Base-by-base conservation (phyloP, 306 rosid species). In the Acacia acuminata region DNA sequence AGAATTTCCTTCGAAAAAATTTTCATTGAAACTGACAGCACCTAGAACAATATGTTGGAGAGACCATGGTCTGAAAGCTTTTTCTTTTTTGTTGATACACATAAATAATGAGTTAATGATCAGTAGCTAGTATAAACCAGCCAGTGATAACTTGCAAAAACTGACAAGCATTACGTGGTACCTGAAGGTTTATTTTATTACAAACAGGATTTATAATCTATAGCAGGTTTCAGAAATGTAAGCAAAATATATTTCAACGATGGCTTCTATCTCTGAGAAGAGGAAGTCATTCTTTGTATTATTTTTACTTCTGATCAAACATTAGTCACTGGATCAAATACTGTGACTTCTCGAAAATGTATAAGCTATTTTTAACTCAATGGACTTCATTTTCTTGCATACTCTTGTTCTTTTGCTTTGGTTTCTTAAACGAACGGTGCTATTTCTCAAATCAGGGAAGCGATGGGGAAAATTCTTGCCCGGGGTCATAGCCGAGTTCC, bases 401-500 rank as follows among this genome's bases (percentile, higher is more conserved):
- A n/a, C 53, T 48, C 73, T 32, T 61, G 14, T n/a, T 64, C 27
- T 30, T 66, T 78, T 80, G 12, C 17, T 30, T 43, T 12, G 8
- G 48, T 48, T 58, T 63, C 42, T 78, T 64, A 2, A 68, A 76
- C n/a, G 16, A 66, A 73, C 32, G 25, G 48, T 72, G 72, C 20
- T n/a, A 82, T 71, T 71, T 82, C 70, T 85, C 82, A 75, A 74
- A 88, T 70, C 81, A 96, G 99, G 99, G 98, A 96, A 71, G 99
- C 99, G 67, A 96, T 94, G 98, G 99, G 98, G 38, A 94, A 94
- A 92, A 16, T 96, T 85, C 94, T 96, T 79, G 99, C 97, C 34
- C 96, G 97, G 0, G 99, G 99, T 66, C 99, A 96, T 79, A 96
- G 99, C 85, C 89, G 99, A 74, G 97, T 96, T 90, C 99, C 99